Base-by-base conservation (phyloP, 2,329 filamentous ascomycete genomes). In the Cladorrhinum sp. region DNA sequence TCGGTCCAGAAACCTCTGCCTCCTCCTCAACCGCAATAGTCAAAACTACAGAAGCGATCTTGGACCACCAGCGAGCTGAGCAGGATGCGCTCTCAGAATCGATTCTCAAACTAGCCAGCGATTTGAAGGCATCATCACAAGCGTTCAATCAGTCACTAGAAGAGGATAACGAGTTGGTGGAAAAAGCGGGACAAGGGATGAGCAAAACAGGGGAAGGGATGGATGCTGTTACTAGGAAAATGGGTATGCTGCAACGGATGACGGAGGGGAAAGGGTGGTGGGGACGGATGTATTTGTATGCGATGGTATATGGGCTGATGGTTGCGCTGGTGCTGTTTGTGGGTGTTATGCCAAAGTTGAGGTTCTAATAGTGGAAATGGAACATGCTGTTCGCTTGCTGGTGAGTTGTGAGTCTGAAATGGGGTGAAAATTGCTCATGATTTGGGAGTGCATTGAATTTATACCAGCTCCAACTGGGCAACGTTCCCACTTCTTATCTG, bases 201-300 rank as follows among this genome's bases (percentile, higher is more conserved):
- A 90, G 93, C 69, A 87, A 85, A 73, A 96, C 89, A 68, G 86
- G 89, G 61, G 77, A 81, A 50, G 87, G 87, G 18, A 89, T 98
- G 83, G 87, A 92, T 62, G 84, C 85, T 1, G 92, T 93, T 2
- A 85, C 86, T 57, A 84, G 85, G 64, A 80, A 86, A 64, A 96
- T 98, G 91, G 88, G 90, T 1, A 81, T 84, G 69, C 74, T 98
- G 71, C 80, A 85, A 67, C 82, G 82, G 56, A 92, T 96, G 86
- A 92, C 89, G 16, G 93, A 97, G 77, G 93, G 92, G 2, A 88
- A 89, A 72, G 92, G 92, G 0, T 96, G 90, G 89, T 92, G 84
- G 85, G 92, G 89, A 5, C 79, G 93, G 56, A 84, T 96, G 79
- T 80, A 93, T 76, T 79, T 97, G 62, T 96, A 95, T 78, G 88